Conservation (phyloP, 1,139 yeast species). For the Tardiomyces blankii region DNA sequence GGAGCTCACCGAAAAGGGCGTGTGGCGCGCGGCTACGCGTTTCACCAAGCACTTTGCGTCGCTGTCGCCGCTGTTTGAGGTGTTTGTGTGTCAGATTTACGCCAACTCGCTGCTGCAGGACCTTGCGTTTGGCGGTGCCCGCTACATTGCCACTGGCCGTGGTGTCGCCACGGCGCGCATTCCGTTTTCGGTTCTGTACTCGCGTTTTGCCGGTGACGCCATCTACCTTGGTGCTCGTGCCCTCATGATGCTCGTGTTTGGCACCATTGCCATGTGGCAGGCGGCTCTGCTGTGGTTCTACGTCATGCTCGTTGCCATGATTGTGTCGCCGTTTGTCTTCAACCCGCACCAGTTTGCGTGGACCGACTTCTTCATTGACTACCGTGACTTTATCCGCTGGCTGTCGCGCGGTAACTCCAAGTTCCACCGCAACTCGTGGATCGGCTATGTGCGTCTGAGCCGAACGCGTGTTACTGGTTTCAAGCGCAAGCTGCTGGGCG, state of each 20-base stretch:
- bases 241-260: conserved; percentile 78
- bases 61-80: conserved; percentile 94
- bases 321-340: conserved; percentile 89
- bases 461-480: conserved; percentile 98
- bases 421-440: conserved; percentile 99
- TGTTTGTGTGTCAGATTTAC: conserved; percentile 95
- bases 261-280: conserved; percentile 93
- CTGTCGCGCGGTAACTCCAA: conserved; percentile 96
- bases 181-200: conserved; percentile 89
- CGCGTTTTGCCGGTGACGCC: conserved; percentile 95
- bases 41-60: conserved; percentile 82
- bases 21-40: conserved; percentile 91
- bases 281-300: conserved; percentile 97
- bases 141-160: conserved; percentile 98
- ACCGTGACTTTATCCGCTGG: conserved; percentile 98
- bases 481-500: conserved; percentile 82
- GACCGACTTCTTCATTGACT: conserved; percentile 98
- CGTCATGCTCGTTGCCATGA: conserved; percentile 85
- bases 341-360: conserved; percentile 99
- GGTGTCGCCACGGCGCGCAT: conserved; percentile 98
- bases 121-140: conserved; percentile 97
- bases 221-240: conserved; percentile 95
- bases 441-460: conserved; percentile 89
- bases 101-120: conserved; percentile 86
- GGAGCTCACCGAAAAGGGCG: conserved; percentile 95